Base-by-base conservation (phyloP, 2,329 filamentous ascomycete species). In the Aspergillus fumigatus region DNA sequence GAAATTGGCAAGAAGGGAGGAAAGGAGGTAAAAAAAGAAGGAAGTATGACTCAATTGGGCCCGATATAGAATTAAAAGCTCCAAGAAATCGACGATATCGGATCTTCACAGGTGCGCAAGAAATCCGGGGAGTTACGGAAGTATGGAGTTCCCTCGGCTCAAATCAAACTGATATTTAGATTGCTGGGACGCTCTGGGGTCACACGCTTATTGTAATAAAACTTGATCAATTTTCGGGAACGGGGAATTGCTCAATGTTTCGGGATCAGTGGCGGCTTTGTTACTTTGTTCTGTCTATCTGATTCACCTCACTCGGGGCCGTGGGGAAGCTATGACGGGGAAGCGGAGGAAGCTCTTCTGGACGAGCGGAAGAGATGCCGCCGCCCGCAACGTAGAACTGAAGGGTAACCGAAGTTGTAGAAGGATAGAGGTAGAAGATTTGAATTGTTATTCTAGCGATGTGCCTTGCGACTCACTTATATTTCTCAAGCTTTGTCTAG, bases 341-440 rank as follows among this genome's bases (percentile, higher is more conserved):
- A 67, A 69, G 69, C 68, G 70, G 70, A 72, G 66, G 64, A 49
- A 62, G 63, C 41, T 51, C 41, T 49, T 43, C 66, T 73, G 70
- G 70, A 71, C 70, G 70, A 73, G 66, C 70, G 70, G 70, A 73
- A 70, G 67, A 60, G 32, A 54, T 48, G 43, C 53, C 47, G 49
- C 52, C n/a, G 29, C 23, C 47, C 32, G 32, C 32, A 38, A 17
- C 3, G 32, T 17, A 55, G 19, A 40, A 57, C 21, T 56, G 25
- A 50, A 51, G 49, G 40, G 38, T 57, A 48, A 21, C 29, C 21
- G 14, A 48, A 51, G 32, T 7, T 58, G 26, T 38, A 38, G 32
- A 27, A 26, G 23, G n/a, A 48, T 10, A 17, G 3, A n/a, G 45
- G 17, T 48, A 26, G 47, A 26, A 48, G 11, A 17, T 3, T 14